phyloP scores from a whole-genome alignment of 352 stramenopile species.

The Globisporangium splendens region DNA sequence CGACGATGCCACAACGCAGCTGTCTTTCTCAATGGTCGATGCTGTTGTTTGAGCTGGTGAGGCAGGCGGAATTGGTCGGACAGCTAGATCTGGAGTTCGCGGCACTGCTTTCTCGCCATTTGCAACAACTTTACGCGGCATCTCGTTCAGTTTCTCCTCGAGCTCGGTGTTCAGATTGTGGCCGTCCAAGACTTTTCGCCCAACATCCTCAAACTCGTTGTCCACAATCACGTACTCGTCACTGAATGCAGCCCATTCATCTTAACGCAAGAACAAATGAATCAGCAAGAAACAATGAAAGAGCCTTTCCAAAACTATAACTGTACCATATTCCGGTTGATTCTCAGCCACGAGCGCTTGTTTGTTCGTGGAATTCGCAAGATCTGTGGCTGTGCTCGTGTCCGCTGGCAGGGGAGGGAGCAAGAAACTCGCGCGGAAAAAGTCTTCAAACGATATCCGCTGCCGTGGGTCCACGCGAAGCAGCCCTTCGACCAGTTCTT shows the following conservation, averaged over 20 bases:
- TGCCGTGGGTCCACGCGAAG: conserved; percentile 58
- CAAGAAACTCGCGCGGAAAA: conserved; percentile 66
- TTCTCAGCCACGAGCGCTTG: conserved; percentile 70
- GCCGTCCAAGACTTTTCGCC: conserved; percentile 60
- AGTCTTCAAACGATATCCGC: conserved; percentile 78
- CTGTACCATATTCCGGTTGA: conserved; percentile 58
- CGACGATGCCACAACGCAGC: conserved; percentile 13
- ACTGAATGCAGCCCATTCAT: conserved; percentile 69
- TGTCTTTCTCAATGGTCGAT: conserved; percentile 8
- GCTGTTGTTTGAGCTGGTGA: not conserved
- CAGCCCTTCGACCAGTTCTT: conserved; percentile 53
- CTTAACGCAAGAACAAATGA: conserved; percentile 18
- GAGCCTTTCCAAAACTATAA: not conserved
- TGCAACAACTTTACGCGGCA: conserved; percentile 8
- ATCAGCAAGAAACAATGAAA: conserved; percentile 1
- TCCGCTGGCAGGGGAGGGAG: conserved; percentile 47
- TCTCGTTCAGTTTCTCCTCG: conserved; percentile 31
- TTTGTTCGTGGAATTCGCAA: conserved; percentile 38
- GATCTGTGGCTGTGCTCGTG: conserved; percentile 17
- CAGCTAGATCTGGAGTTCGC: conserved; percentile 8
- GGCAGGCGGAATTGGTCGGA: conserved; percentile 11
- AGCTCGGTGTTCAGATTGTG: conserved; percentile 43
- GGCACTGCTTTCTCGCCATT: conserved; percentile 6
- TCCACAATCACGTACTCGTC: conserved; percentile 85
- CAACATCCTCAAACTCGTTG: conserved; percentile 77